Evolutionary conservation across 176 grass and related monocot species (phyloP).

Genomic region (Urochloa ruziziensis): DNA sequence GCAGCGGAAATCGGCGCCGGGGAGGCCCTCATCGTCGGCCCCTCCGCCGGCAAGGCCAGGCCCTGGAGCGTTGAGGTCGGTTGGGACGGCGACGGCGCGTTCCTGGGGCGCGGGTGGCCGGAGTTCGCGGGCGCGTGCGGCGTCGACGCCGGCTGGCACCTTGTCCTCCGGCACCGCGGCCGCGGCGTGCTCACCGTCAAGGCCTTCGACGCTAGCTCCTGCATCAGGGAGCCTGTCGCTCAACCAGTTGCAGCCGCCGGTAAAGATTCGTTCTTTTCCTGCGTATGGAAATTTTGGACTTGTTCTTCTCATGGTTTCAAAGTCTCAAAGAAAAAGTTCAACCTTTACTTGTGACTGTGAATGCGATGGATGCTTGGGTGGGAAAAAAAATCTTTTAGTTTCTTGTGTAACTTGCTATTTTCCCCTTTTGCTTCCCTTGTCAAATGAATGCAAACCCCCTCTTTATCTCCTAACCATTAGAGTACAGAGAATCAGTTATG

Average conservation of each 20-base stretch:
- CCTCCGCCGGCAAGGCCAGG: background rate
- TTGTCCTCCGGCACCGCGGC: background rate
- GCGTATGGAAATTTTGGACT: too few relatives aligned
- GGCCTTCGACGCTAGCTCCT: slow-evolving; percentile 3
- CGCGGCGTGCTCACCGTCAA: background rate
- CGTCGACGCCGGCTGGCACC: background rate
- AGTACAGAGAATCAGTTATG: background rate
- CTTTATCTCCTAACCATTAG: background rate
- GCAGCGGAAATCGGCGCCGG: background rate
- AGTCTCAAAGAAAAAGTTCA: too few relatives aligned
- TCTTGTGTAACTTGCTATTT: too few relatives aligned
- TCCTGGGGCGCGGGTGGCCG: background rate
- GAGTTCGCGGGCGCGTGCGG: background rate
- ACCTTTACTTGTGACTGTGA: too few relatives aligned
- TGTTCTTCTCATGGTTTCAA: too few relatives aligned
- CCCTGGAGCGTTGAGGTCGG: background rate
- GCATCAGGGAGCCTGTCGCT: background rate
- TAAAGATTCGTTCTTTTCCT: too few relatives aligned
- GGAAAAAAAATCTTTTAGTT: too few relatives aligned
- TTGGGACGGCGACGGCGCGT: background rate
- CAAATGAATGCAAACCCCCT: too few relatives aligned
- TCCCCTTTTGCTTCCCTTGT: too few relatives aligned
- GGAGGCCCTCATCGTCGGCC: background rate
- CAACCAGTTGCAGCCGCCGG: too few relatives aligned
- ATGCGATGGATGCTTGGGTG: too few relatives aligned